Evolutionary conservation across 345 rosid species (phyloP), one percentile per base, ranked within the genome.

Genomic region (Linum tenue): DNA sequence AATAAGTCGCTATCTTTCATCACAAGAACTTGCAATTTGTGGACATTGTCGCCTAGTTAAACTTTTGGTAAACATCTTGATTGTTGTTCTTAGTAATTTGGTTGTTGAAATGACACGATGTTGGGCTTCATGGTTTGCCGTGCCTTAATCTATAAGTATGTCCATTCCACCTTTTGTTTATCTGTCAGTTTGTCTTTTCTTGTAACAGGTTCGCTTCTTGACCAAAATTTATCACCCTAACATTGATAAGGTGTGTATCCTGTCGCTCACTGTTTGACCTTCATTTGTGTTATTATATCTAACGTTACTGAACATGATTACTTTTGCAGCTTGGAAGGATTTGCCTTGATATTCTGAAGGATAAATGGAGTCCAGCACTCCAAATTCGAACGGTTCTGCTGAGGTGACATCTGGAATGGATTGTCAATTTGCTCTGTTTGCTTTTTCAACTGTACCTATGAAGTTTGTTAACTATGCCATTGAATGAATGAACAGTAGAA

Each of bases 321-420:
- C 39, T 57, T 56, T 60, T 68, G 73, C 75, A 94, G 97, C 97
- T 94, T 70, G 99, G 99, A 76, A 80, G 99, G 69, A 94, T 94
- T 62, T 94, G 99, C 85, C 97, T 94, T 39, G 99, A 94, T 79
- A 94, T 94, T 75, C 81, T 94, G 78, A 94, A 94, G 68, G 99
- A 94, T 80, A 94, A 94, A 68, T 94, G 99, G 99, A 94, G 99
- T 76, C 99, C 99, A 53, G 99, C 99, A 68, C 85, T 94, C 55
- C 99, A 94, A 82, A 94, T 94, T 58, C 82, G 99, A 66, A 94
- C 99, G 15, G 99, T 94, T 64, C 92, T 94, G 74, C 71, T 94
- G 83, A 94, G 99, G 99, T 94, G 53, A 48, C 53, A 9, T 48
- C 3, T 48, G 53, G 53, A 17, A 22, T 22, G 31, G 36, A 56